Evolutionary conservation across 345 rosid genomes (phyloP).

Genomic region (Hirschfeldia incana): DNA sequence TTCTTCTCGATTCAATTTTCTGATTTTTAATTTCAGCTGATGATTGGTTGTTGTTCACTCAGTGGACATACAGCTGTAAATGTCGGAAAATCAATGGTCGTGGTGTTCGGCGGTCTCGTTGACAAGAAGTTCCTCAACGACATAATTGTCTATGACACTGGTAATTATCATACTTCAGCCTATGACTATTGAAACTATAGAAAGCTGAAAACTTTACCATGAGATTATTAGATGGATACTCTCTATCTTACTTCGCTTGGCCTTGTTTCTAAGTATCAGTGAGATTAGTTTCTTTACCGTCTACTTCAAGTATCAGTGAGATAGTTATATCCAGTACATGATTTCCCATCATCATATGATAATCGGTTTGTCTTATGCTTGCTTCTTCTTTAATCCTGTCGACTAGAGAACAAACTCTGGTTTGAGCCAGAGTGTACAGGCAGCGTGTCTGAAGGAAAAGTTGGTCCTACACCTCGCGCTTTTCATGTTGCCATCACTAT

Average conservation of each 20-base stretch:
- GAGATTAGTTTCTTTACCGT: not conserved
- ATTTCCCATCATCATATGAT: too few relatives aligned
- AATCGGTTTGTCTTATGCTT: not conserved
- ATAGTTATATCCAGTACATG: not conserved
- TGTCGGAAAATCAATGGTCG: conserved; percentile 80
- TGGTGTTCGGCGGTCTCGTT: conserved; percentile 82
- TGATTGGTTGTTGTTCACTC: conserved; percentile 7
- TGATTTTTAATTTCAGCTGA: conserved; percentile 17
- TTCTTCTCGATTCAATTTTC: not conserved
- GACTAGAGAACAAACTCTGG: conserved; percentile 81
- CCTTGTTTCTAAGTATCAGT: not conserved
- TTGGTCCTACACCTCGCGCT: conserved; percentile 84
- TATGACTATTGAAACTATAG: too few relatives aligned
- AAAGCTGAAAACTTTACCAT: too few relatives aligned
- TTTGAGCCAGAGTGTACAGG: conserved; percentile 90
- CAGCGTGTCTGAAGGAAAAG: conserved; percentile 78
- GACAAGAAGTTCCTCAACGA: conserved; percentile 81
- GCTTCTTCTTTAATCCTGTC: conserved; percentile 12
- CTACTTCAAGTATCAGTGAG: not conserved
- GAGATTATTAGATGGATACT: not conserved
- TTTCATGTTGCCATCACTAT: conserved; percentile 92
- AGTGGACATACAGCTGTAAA: conserved; percentile 87
- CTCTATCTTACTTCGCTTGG: not conserved
- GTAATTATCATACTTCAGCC: conserved; percentile 41
- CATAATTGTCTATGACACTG: conserved; percentile 69